A percentile compares a stretch with the other conserved stretches of the same genome.
These are phyloP conservation scores for Nakazawaea ishiwadae DNA, from an alignment of 805 yeast species.

Conservation along the genomic window DNA sequence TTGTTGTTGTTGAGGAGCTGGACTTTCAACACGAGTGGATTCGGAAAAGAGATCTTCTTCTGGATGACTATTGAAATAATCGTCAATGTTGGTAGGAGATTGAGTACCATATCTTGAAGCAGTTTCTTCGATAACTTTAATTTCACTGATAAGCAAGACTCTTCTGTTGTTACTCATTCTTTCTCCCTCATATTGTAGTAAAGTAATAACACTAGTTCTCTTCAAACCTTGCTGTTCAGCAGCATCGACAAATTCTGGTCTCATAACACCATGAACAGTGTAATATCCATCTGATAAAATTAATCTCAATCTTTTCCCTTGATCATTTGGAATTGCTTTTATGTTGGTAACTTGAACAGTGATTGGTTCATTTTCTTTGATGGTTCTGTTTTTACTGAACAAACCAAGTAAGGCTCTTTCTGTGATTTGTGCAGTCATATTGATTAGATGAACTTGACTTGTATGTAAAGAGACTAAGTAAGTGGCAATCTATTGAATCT, in stretches of 20 bases:
- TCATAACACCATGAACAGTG: slow-evolving; percentile 46
- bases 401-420: slow-evolving; percentile 11
- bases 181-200: slow-evolving; percentile 37
- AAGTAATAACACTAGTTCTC: slow-evolving; percentile 36
- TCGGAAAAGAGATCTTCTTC: slow-evolving; percentile 34
- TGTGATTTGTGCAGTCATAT: slow-evolving; percentile 6
- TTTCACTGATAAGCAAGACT: slow-evolving; percentile 42
- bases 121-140: slow-evolving; percentile 35
- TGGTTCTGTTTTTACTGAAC: slow-evolving; percentile 18
- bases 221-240: slow-evolving; percentile 42
- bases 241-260: slow-evolving; percentile 40
- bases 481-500: slow-evolving; percentile 9
- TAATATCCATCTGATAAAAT: slow-evolving; percentile 50
- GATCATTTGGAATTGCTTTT: slow-evolving; percentile 33
- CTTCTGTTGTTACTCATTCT: slow-evolving; percentile 42
- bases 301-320: slow-evolving; percentile 37
- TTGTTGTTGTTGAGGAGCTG: slow-evolving; percentile 15
- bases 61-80: slow-evolving; percentile 55
- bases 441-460: no score
- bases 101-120: slow-evolving; percentile 33
- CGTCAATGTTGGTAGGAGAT: slow-evolving; percentile 43
- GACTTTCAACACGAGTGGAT: no score
- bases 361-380: slow-evolving; percentile 21
- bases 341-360: slow-evolving; percentile 31
- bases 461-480: no score